Evolutionary conservation across 1,139 yeast genomes (phyloP).

Genomic region (Candida sojae): DNA sequence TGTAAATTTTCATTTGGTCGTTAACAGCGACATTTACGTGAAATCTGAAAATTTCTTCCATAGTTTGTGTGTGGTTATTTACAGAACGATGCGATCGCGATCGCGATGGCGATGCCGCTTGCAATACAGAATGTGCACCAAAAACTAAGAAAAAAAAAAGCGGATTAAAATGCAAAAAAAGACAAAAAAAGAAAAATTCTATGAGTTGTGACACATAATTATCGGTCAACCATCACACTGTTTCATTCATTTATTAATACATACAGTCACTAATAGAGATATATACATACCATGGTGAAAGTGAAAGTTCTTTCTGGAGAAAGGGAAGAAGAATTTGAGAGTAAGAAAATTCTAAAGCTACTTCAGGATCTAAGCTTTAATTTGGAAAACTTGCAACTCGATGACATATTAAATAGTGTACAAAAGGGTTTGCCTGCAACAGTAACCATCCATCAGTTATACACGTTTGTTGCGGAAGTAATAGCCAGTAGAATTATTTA

Average conservation of each 20-base stretch:
- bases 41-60: background rate
- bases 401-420: slow-evolving; percentile 23
- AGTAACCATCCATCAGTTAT: slow-evolving; percentile 32
- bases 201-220: background rate
- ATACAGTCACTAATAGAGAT: background rate
- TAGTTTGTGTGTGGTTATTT: background rate
- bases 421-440: slow-evolving; percentile 33
- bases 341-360: slow-evolving; percentile 16
- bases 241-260: background rate
- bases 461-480: slow-evolving; percentile 43
- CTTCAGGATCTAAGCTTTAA: slow-evolving; percentile 19
- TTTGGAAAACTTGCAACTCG: slow-evolving; percentile 26
- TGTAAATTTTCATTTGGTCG: background rate
- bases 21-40: background rate
- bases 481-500: slow-evolving; percentile 45
- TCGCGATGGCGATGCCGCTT: no score
- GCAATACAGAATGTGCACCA: slow-evolving; percentile 10
- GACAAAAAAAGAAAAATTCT: background rate
- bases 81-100: no score
- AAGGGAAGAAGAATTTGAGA: slow-evolving; percentile 15
- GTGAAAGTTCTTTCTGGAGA: slow-evolving; percentile 9
- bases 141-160: slow-evolving; percentile 1
- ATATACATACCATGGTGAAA: background rate
- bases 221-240: background rate
- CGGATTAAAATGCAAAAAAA: background rate